phyloP scores from a whole-genome alignment of 176 grass and related monocot species.

The Carex kokanica region DNA sequence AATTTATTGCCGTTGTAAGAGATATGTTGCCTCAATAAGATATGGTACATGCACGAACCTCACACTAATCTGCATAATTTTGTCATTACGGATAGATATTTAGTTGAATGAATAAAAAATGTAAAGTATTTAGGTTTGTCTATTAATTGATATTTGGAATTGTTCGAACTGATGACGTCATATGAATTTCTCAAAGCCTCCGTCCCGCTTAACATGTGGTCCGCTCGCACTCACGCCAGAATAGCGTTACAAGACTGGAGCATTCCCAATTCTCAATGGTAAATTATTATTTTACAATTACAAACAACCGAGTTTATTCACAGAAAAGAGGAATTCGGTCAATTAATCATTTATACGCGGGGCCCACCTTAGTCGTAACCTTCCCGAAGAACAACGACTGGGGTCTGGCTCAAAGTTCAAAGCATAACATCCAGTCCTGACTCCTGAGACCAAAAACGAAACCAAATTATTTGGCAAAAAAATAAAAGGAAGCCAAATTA shows the following conservation, averaged over 20 bases:
- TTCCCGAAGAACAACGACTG: background rate
- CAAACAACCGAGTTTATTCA: background rate
- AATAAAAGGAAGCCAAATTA: background rate
- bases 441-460: background rate
- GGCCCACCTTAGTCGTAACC: background rate
- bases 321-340: background rate
- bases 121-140: too few relatives aligned
- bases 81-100: too few relatives aligned
- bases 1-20: too few relatives aligned
- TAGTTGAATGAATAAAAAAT: too few relatives aligned
- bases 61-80: too few relatives aligned
- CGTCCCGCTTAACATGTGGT: background rate
- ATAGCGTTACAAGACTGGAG: too few relatives aligned
- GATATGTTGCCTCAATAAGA: too few relatives aligned
- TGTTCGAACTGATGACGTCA: too few relatives aligned
- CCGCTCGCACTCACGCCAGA: background rate
- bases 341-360: background rate
- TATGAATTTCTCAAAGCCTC: background rate
- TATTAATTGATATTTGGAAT: too few relatives aligned
- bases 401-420: background rate
- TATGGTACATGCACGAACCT: too few relatives aligned
- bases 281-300: background rate
- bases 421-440: background rate
- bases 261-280: too few relatives aligned
- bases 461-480: background rate